phyloP scores from a whole-genome alignment of 2,329 filamentous ascomycete species.

The Trichophyton verrucosum region DNA sequence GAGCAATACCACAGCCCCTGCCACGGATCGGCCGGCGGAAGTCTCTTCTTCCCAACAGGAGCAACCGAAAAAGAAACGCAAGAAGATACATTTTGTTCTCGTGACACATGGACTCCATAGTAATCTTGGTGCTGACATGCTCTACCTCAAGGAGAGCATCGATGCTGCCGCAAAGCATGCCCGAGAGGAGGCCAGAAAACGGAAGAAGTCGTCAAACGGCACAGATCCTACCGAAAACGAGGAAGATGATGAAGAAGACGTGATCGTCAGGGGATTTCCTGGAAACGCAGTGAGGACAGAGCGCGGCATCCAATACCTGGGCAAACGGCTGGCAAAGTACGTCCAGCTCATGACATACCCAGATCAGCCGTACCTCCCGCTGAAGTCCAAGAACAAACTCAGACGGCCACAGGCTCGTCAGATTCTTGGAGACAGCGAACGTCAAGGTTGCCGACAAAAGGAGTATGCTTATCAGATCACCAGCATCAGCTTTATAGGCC shows the following conservation, averaged over 20 bases:
- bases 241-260: conserved; percentile 46
- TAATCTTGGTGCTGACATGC: conserved; percentile 90
- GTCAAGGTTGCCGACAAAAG: conserved; percentile 16
- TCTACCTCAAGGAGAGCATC: conserved; percentile 94
- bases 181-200: conserved; percentile 53
- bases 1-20: conserved; percentile 27
- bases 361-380: conserved; percentile 74
- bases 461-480: conserved; percentile 63
- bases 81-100: conserved; percentile 80
- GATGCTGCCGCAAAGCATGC: conserved; percentile 69
- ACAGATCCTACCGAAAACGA: conserved; percentile 8
- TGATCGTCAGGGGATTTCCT: conserved; percentile 79
- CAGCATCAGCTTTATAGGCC: conserved; percentile 87
- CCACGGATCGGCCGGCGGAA: conserved; percentile 9
- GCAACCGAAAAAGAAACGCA: conserved; percentile 36
- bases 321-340: conserved; percentile 85
- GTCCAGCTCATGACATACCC: conserved; percentile 84
- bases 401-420: conserved; percentile 36
- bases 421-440: conserved; percentile 31
- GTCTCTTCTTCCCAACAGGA: conserved; percentile 13
- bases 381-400: conserved; percentile 28
- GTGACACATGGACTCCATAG: conserved; percentile 91
- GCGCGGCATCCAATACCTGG: conserved; percentile 90
- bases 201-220: conserved; percentile 25
- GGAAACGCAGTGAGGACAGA: conserved; percentile 88